Percentiles rank a stretch among this genome's conserved stretches.
Evolutionary conservation across 2,329 filamentous ascomycete genomes (phyloP).

Genomic region (Aspergillus sp.): DNA sequence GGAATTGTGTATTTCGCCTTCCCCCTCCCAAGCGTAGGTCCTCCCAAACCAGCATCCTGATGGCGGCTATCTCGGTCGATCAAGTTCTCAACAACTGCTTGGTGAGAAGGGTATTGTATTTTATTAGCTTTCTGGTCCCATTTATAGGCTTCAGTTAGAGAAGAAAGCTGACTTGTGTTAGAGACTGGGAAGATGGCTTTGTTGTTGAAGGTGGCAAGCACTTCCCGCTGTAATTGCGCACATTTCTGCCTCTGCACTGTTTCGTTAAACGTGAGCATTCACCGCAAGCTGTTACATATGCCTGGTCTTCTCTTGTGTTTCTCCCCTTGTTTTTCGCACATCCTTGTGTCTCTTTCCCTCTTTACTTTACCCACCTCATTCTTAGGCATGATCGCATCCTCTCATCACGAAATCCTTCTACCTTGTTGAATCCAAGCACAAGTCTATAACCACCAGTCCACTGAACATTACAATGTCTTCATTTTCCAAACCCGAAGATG

Average conservation of each 20-base stretch:
- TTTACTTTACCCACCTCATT: neutral
- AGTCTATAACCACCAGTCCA: neutral
- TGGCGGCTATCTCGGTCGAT: neutral
- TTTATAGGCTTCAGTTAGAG: neutral
- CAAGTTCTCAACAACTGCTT: neutral
- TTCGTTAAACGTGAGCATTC: neutral
- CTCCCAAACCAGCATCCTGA: neutral
- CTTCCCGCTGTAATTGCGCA: neutral
- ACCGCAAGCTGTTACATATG: neutral
- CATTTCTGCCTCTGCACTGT: neutral
- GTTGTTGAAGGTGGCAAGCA: neutral
- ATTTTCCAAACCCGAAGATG: neutral
- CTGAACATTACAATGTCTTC: neutral
- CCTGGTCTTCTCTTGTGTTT: neutral
- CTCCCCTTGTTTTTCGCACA: neutral
- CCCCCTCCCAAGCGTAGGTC: neutral
- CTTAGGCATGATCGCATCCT: neutral
- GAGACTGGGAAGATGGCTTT: neutral
- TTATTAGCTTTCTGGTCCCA: neutral
- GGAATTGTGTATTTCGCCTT: neutral
- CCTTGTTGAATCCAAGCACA: neutral
- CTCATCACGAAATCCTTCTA: neutral
- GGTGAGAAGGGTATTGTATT: neutral
- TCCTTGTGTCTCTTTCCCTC: neutral
- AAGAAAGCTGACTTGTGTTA: neutral